Base-by-base conservation (phyloP, 2,329 filamentous ascomycete species). In the Penicillium sp. region DNA sequence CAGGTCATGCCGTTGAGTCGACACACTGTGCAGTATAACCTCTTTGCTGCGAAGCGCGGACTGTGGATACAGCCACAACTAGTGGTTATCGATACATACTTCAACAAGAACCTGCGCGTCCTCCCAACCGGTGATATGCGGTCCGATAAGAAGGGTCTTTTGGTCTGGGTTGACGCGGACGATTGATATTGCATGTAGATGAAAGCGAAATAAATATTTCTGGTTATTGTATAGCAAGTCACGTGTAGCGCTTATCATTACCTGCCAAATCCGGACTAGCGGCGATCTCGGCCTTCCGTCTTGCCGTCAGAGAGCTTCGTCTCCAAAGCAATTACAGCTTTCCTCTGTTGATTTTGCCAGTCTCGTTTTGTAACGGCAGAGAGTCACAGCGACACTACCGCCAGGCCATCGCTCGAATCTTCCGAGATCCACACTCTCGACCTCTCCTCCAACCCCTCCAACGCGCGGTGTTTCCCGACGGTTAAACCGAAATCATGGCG, bases 21-120 rank as follows among this genome's bases (percentile, higher is more conserved):
- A 56, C 82, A 90, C 44, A 83, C 81, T 0, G 80, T 91, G n/a
- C 81, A 83, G 24, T 97, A 92, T 68, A 83, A 86, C 38, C 67
- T 99, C 16, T 72, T 96, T 55, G 87, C 92, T 7, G 81, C 88
- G 38, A 66, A 79, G 71, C 65, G 58, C 55, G 88, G 87, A 1
- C 66, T 79, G 29, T 96, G 89, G 85, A 83, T 93, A 54, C 81
- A 79, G 47, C 91, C 92, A 2, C 83, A 83, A 38, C 75, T 96
- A 58, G 85, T 88, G 58, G 91, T 97, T 38, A 83, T 90, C 57
- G 93, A 96, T 77, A 88, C 89, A 65, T 96, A 96, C 67, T 97
- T 96, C 74, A 92, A 96, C 71, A 96, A 97, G 80, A 86, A 89
- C 40, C 73, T 97, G 57, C 86, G 88, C 59, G 86, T 96, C 22